Percentiles rank a stretch among this genome's conserved stretches.
Evolutionary conservation across 2,329 filamentous ascomycete genomes (phyloP).

Genomic region (Trichophyton rubrum): DNA sequence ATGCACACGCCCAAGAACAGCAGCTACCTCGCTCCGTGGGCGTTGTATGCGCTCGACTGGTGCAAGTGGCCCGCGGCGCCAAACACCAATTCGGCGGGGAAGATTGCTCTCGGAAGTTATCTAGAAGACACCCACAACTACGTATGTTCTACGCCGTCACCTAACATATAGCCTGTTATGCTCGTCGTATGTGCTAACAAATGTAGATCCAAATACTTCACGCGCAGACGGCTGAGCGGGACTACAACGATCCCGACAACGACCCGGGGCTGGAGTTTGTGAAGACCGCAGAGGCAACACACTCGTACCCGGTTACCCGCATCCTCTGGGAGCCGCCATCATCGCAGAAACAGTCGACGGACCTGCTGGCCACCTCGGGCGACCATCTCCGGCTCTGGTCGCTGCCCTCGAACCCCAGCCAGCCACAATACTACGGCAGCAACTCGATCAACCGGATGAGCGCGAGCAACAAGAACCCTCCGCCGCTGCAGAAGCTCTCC

Average conservation of each 20-base stretch:
- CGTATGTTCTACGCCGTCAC: slow-evolving; percentile 39
- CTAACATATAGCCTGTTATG: background rate
- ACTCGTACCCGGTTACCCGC: slow-evolving; percentile 92
- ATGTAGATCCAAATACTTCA: slow-evolving; percentile 90
- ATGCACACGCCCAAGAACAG: slow-evolving; percentile 58
- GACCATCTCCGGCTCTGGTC: slow-evolving; percentile 94
- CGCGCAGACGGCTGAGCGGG: slow-evolving; percentile 59
- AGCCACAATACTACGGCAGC: slow-evolving; percentile 45
- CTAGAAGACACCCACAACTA: slow-evolving; percentile 97
- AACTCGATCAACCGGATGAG: slow-evolving; percentile 58
- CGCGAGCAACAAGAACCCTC: slow-evolving; percentile 38
- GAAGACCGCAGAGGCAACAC: slow-evolving; percentile 89
- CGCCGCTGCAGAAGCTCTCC: slow-evolving; percentile 66
- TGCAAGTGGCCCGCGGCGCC: slow-evolving; percentile 87
- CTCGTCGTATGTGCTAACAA: too few relatives aligned
- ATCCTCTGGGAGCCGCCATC: slow-evolving; percentile 94
- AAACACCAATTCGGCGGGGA: slow-evolving; percentile 58
- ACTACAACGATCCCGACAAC: slow-evolving; percentile 49
- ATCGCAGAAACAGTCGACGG: slow-evolving; percentile 86
- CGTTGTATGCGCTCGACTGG: slow-evolving; percentile 95
- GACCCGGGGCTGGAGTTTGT: slow-evolving; percentile 75
- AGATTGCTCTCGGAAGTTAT: slow-evolving; percentile 90
- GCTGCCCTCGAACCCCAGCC: slow-evolving; percentile 47
- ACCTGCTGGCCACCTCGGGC: slow-evolving; percentile 86
- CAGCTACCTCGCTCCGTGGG: slow-evolving; percentile 90